phyloP scores from a whole-genome alignment of 441 rosid species.

The Arabidopsis lyrata region DNA sequence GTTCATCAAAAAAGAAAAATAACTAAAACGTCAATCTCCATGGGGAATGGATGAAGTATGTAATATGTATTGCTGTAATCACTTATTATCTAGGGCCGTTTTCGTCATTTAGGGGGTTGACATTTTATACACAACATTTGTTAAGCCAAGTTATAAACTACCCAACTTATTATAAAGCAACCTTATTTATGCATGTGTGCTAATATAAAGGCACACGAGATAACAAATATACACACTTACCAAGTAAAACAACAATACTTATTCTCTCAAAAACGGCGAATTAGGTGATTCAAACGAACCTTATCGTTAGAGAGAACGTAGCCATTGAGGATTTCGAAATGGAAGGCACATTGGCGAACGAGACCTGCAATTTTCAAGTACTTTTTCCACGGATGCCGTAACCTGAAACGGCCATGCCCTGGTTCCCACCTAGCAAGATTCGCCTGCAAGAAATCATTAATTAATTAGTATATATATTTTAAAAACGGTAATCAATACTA shows the following conservation, averaged over 20 bases:
- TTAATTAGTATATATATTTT: not conserved
- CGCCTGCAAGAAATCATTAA: slow-evolving; percentile 51
- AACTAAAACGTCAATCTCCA: not conserved
- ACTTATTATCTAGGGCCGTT: not conserved
- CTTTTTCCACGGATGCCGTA: slow-evolving; percentile 78
- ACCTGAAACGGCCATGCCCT: slow-evolving; percentile 67
- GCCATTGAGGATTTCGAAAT: slow-evolving; percentile 69
- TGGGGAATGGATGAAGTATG: too few species aligned
- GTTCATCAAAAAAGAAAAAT: too few species aligned
- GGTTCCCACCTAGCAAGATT: slow-evolving; percentile 96
- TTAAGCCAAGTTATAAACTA: too few species aligned
- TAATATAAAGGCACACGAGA: not conserved
- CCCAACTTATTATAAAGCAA: not conserved
- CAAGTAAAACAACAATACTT: not conserved
- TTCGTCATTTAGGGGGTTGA: slow-evolving; percentile 1
- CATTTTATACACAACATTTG: not conserved
- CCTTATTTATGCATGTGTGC: slow-evolving; percentile 21
- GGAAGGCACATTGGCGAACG: slow-evolving; percentile 80
- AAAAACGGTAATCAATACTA: not conserved
- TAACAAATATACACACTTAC: slow-evolving; percentile 18
- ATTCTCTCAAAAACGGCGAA: not conserved
- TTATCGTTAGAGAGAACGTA: slow-evolving; percentile 57
- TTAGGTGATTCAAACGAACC: slow-evolving; percentile 43
- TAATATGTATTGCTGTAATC: not conserved
- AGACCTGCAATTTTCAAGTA: slow-evolving; percentile 77